Base-by-base conservation (phyloP, 108 stramenopile genomes). In the Conticribra weissflogii region DNA sequence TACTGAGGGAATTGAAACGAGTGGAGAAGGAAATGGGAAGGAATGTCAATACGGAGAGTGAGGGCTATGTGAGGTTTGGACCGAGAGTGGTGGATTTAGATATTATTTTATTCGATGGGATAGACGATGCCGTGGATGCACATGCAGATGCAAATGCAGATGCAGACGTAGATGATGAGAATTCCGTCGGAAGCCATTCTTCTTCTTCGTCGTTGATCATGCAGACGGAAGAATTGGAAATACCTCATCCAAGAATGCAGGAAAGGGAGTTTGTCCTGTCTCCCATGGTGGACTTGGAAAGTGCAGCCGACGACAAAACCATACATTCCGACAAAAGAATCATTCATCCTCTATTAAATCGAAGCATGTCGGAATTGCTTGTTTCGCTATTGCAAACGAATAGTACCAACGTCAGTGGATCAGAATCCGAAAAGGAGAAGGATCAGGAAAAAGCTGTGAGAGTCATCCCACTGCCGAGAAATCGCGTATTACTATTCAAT, bases 211-310 rank as follows among this genome's bases (percentile, higher is more conserved):
- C 79, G 30, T 54, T 86, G 8, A 44, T 73, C 0, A 66, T 88
- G 59, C 63, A 78, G 18, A 77, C 70, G 21, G 57, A 61, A 0
- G 63, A 66, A 18, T 72, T 98, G 67, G 56, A 68, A 25, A 74
- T 99, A 65, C 98, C 98, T 24, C 98, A 99, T 81, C 86, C 88
- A 0, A 73, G 87, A 27, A 88, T 97, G 56, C 49, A 63, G 22
- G 94, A 97, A 66, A 81, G 98, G 17, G 95, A 94, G 48, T 99
- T 99, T 81, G 98, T 99, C 1, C 68, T 99, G 70, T 70, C 83
- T 24, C 98, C 98, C 3, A 81, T 99, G 72, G 56, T 45, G 3
- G 98, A 98, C 68, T 63, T 97, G 55, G 65, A 71, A 30, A 53
- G 24, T 9, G 1, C 22, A 23, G 16, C 29, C 24, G 79, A 76